Conservation (phyloP, 148 eudicot species). For the Cornus controversa region DNA sequence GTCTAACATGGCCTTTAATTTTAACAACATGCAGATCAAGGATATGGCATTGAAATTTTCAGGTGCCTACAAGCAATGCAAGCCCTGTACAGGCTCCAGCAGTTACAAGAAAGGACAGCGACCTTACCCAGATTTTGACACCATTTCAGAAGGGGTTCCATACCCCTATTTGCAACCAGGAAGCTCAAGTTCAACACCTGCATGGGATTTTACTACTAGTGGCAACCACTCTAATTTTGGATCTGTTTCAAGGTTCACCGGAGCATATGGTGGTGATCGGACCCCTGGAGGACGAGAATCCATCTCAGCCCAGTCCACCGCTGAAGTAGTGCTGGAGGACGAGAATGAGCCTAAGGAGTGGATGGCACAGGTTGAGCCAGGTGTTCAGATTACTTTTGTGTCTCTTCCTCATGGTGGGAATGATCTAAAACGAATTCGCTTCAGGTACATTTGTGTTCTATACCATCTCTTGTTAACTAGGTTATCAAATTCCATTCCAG, state of each 20-base stretch:
- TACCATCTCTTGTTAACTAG: background rate
- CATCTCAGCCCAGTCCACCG: slow-evolving; percentile 45
- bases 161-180: slow-evolving; percentile 69
- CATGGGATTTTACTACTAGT: slow-evolving; percentile 74
- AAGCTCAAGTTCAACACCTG: slow-evolving; percentile 86
- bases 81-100: slow-evolving; percentile 63
- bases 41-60: slow-evolving; percentile 91
- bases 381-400: slow-evolving; percentile 91
- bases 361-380: slow-evolving; percentile 99
- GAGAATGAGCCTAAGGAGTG: slow-evolving; percentile 92
- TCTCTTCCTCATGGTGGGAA: slow-evolving; percentile 92
- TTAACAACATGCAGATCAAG: slow-evolving; percentile 64
- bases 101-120: slow-evolving; percentile 63
- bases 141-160: slow-evolving; percentile 78
- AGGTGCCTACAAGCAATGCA: slow-evolving; percentile 60
- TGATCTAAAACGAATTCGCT: slow-evolving; percentile 89
- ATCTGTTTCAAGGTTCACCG: slow-evolving; percentile 56
- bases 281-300: slow-evolving; percentile 49
- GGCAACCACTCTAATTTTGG: slow-evolving; percentile 38
- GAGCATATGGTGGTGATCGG: slow-evolving; percentile 42
- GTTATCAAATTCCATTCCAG: background rate
- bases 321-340: slow-evolving; percentile 69
- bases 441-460: slow-evolving; percentile 55
- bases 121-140: slow-evolving; percentile 68
- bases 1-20: background rate